Conservation (phyloP, 2,329 filamentous ascomycete genomes). For the Cladosporium sp. region DNA sequence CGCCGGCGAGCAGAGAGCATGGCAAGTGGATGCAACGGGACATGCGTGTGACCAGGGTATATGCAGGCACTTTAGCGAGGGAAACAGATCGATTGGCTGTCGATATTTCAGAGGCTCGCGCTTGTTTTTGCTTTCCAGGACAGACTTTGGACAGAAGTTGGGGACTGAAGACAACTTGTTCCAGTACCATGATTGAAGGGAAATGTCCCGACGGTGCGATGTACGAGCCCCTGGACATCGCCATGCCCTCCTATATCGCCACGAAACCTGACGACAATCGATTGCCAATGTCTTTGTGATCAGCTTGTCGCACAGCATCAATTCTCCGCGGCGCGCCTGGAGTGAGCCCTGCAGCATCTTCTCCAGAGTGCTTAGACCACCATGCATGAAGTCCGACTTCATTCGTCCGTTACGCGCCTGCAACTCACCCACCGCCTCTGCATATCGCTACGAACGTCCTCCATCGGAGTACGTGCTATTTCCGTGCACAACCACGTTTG, state of each 20-base stretch:
- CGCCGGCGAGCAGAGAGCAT: not conserved
- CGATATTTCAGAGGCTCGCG: not conserved
- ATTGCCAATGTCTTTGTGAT: too few species aligned
- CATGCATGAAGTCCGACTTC: constrained; percentile 5
- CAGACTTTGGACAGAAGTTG: too few species aligned
- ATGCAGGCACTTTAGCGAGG: not conserved
- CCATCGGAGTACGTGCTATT: not conserved
- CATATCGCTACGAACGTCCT: constrained; percentile 1
- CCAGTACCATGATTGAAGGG: too few species aligned
- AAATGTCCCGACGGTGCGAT: too few species aligned
- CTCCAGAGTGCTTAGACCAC: not conserved
- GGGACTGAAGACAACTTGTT: too few species aligned
- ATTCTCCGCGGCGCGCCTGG: too few species aligned
- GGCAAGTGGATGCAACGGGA: constrained; percentile 6
- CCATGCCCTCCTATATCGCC: too few species aligned
- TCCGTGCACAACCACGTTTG: not conserved
- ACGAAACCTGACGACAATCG: too few species aligned
- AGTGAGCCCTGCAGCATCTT: not conserved
- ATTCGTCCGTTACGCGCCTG: constrained; percentile 11
- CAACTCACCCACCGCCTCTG: constrained; percentile 10
- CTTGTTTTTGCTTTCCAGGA: not conserved
- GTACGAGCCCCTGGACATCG: too few species aligned
- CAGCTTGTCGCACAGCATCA: too few species aligned
- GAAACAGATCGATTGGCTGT: not conserved
- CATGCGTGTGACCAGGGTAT: constrained; percentile 10